Evolutionary conservation across 768 basidiomycete genomes (phyloP), one percentile per base, ranked within the genome.

Genomic region (Tulasnella sp.): DNA sequence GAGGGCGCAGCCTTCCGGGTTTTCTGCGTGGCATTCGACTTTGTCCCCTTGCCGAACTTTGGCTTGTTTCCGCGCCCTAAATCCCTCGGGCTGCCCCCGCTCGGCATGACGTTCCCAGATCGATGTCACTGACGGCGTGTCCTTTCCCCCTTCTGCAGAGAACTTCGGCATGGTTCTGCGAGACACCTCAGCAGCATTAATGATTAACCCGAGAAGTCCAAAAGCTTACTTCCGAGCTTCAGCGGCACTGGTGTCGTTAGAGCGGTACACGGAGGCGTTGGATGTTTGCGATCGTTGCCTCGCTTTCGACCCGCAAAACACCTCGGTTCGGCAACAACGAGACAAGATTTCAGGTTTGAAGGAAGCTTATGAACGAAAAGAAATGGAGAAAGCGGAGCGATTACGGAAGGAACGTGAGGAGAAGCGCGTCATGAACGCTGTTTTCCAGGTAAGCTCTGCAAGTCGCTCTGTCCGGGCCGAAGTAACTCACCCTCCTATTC

Each of bases 201-300:
- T 84, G 0, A 79, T 91, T n/a, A 93, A 94, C 83, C 86, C 89
- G 0, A 88, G 86, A 69, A 92, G 92, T 2, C 89, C 93, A 1
- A 99, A 99, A 84, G 95, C 95, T 2, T 92, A 92, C 82, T 98
- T 94, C 84, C 92, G 98, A 48, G 96, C 96, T 12, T 92, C 92
- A 0, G 85, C 91, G 77, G 96, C 96, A 1, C 88, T 99, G 5
- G 77, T 95, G 18, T 90, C 91, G 1, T 88, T 99, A 3, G 93
- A 92, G 42, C 89, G 93, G 72, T 87, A 90, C 9, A 92, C 93
- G 11, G 98, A 99, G 84, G 94, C 93, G 3, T 84, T 94, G 31
- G 96, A 99, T 83, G 94, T 93, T 81, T 94, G 96, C 83, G 86
- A 88, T 80, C 89, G 92, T 31, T 93, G 94, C 83, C 88, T 94